Evolutionary conservation across 2,329 filamentous ascomycete genomes (phyloP).

Genomic region (Calonectria hongkongensis): DNA sequence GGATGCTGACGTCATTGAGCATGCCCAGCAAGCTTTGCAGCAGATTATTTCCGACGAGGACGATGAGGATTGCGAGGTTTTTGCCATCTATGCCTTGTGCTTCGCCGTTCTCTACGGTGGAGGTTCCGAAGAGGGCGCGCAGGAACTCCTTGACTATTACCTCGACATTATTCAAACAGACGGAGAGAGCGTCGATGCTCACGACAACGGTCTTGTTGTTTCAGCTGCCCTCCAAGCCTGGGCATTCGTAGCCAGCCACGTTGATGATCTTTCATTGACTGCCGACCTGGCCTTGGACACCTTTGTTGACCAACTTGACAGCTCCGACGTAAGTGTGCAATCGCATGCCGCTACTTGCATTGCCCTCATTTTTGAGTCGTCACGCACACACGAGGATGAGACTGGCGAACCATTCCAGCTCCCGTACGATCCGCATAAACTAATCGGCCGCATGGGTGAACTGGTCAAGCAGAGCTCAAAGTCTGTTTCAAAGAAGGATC

Average conservation of each 20-base stretch:
- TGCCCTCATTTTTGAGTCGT: slow-evolving; percentile 87
- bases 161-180: slow-evolving; percentile 88
- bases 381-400: slow-evolving; percentile 68
- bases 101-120: slow-evolving; percentile 86
- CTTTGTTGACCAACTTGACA: slow-evolving; percentile 90
- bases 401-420: slow-evolving; percentile 70
- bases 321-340: slow-evolving; percentile 82
- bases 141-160: slow-evolving; percentile 84
- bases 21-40: slow-evolving; percentile 55
- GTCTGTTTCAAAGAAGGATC: slow-evolving; percentile 69
- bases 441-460: slow-evolving; percentile 68
- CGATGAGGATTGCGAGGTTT: slow-evolving; percentile 78
- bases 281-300: slow-evolving; percentile 85
- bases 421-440: slow-evolving; percentile 69
- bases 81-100: slow-evolving; percentile 84
- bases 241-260: slow-evolving; percentile 85
- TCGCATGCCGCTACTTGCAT: slow-evolving; percentile 87
- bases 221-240: slow-evolving; percentile 85
- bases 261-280: slow-evolving; percentile 83
- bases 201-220: slow-evolving; percentile 82
- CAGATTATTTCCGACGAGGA: slow-evolving; percentile 71
- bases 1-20: slow-evolving; percentile 65
- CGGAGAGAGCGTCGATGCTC: slow-evolving; percentile 81
- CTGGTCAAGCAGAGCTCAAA: slow-evolving; percentile 69
- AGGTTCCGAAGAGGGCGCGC: slow-evolving; percentile 79